Evolutionary conservation across 2,329 filamentous ascomycete species (phyloP).

Genomic region (Nigrospora osmanthi): DNA sequence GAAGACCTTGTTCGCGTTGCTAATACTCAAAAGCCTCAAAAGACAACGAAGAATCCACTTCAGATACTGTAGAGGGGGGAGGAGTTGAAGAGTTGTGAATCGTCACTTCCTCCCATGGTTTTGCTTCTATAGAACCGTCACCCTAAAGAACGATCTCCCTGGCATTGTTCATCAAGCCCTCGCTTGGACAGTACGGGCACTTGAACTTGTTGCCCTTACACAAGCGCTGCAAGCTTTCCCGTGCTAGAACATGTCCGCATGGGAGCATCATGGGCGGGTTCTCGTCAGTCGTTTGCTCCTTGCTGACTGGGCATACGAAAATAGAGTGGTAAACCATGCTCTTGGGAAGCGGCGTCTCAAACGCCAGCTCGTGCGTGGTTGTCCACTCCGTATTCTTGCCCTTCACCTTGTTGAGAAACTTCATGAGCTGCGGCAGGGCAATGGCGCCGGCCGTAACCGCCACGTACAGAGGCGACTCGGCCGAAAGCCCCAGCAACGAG

Average conservation of each 20-base stretch:
- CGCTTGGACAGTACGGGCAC: constrained; percentile 89
- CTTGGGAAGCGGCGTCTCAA: constrained; percentile 54
- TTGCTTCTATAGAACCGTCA: too few species aligned
- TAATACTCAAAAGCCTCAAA: too few species aligned
- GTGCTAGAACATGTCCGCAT: constrained; percentile 88
- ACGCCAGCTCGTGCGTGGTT: constrained; percentile 80
- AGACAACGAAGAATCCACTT: too few species aligned
- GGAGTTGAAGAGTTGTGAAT: too few species aligned
- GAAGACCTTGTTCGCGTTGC: too few species aligned
- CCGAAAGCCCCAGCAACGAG: constrained; percentile 78
- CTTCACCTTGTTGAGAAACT: constrained; percentile 80
- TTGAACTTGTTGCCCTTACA: constrained; percentile 80
- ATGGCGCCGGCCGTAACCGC: constrained; percentile 89
- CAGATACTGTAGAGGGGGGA: too few species aligned
- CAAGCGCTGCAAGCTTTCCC: constrained; percentile 72
- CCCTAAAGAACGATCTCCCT: constrained; percentile 58
- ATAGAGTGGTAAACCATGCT: constrained; percentile 82
- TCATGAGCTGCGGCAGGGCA: constrained; percentile 80
- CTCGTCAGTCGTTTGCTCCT: constrained; percentile 86
- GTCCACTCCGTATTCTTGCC: constrained; percentile 94
- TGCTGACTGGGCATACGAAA: constrained; percentile 95
- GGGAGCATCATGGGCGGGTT: constrained; percentile 97
- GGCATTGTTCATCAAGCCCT: constrained; percentile 72
- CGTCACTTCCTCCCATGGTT: too few species aligned
- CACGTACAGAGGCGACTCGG: constrained; percentile 87